Evolutionary conservation across 2,329 filamentous ascomycete genomes (phyloP), one percentile per base, ranked within the genome.

Genomic region (Plenodomus tracheiphilus): DNA sequence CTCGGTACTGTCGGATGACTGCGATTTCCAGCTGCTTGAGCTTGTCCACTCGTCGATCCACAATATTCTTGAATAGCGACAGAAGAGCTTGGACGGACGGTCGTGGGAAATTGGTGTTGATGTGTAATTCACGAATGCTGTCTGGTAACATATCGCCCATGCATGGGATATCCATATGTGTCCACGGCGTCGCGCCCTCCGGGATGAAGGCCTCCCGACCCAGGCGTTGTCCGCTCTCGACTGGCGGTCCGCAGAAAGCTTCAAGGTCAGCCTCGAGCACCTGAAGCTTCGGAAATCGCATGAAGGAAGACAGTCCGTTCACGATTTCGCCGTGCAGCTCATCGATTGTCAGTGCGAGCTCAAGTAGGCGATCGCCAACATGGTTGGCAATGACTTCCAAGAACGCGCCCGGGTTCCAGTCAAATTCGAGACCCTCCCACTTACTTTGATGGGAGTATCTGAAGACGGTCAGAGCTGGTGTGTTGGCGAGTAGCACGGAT

Each of bases 321-420:
- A 64, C 49, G 10, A 71, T 52, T 17, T 64, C 59, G 21, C 66
- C 67, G 39, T 59, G 58, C 1, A 71, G 41, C 9, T 65, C 58
- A 18, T 71, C 68, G 15, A 71, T 60, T 0, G 68, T 70, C 21
- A 71, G 49, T 11, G 66, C 66, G n/a, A 71, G 51, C 1, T 69
- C 61, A 13, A 46, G 49, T 10, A 71, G 53, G 9, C 47, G 58
- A 13, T 51, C 44, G 19, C 68, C 61, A 20, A 60, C 63, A 40
- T 64, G 52, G 17, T 52, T 54, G 11, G 61, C 62, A 9, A 71
- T 35, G 6, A 53, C 49, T 44, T 68, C 58, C 13, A 63, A 34
- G 25, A 71, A 62, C n/a, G 61, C 58, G 5, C 68, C 68, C 1
- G 66, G 55, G 22, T 70, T 71, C 68, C 68, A 71, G 46, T 71